A percentile compares a stretch with the other conserved stretches of the same genome.
Conservation (phyloP, 345 rosid genomes). For the Citropsis articulata region DNA sequence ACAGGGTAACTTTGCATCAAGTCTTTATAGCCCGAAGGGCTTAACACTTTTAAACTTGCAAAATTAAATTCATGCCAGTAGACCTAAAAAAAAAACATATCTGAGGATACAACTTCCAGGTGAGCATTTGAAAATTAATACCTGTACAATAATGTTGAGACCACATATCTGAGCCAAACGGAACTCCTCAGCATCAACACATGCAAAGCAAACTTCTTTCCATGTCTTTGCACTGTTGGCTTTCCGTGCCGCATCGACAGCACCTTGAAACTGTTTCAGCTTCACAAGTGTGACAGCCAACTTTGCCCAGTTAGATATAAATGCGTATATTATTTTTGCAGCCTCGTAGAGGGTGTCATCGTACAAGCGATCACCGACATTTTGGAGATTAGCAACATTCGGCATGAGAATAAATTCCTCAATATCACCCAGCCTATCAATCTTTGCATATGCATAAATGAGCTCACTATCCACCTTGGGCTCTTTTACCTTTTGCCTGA, state of each 20-base stretch:
- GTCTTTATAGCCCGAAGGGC: not conserved
- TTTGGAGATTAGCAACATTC: conserved; percentile 93
- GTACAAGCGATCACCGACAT: conserved; percentile 89
- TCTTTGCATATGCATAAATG: conserved; percentile 97
- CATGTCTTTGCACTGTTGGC: conserved; percentile 99
- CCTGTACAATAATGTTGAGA: conserved; percentile 92
- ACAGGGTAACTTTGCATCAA: not conserved
- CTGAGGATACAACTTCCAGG: not conserved
- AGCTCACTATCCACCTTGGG: conserved; percentile 96
- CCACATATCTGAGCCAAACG: conserved; percentile 97
- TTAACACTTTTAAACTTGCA: not conserved
- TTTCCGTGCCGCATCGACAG: conserved; percentile 98
- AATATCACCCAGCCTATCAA: conserved; percentile 77
- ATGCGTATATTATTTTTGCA: conserved; percentile 89
- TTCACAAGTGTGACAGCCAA: conserved; percentile 92
- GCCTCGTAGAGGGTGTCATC: conserved; percentile 90
- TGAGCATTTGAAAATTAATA: conserved; percentile 20
- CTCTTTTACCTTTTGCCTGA: conserved; percentile 92
- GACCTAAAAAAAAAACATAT: not conserved
- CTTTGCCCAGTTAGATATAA: conserved; percentile 98
- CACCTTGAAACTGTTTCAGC: conserved; percentile 94
- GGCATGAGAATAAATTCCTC: conserved; percentile 98
- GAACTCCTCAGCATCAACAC: conserved; percentile 98
- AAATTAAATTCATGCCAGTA: not conserved
- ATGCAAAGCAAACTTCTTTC: conserved; percentile 99